Percentiles rank a stretch among this genome's conserved stretches.
Evolutionary conservation across 2,329 filamentous ascomycete species (phyloP).

Genomic region (Pyricularia pennisetigena): DNA sequence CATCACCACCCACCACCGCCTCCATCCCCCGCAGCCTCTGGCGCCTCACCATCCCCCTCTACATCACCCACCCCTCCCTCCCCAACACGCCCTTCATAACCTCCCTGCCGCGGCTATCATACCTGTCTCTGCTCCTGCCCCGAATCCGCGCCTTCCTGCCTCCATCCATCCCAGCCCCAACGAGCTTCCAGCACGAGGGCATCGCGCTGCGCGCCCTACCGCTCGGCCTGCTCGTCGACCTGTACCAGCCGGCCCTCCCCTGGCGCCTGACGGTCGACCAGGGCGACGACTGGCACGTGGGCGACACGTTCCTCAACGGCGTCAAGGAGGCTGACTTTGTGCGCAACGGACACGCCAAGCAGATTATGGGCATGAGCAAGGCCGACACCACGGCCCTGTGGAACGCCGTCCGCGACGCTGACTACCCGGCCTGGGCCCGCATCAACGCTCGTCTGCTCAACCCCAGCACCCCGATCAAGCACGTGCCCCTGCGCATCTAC

Average conservation of each 20-base stretch:
- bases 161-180: slow-evolving; percentile 28
- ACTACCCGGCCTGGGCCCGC: slow-evolving; percentile 61
- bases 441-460: slow-evolving; percentile 72
- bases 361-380: slow-evolving; percentile 82
- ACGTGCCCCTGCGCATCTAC: slow-evolving; percentile 84
- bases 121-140: slow-evolving; percentile 47
- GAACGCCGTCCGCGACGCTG: slow-evolving; percentile 66
- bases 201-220: slow-evolving; percentile 42
- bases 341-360: slow-evolving; percentile 77
- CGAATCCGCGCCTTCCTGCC: slow-evolving; percentile 40
- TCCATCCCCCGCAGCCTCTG: slow-evolving; percentile 39
- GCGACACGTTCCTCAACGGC: slow-evolving; percentile 53
- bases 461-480: slow-evolving; percentile 61
- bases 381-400: slow-evolving; percentile 76
- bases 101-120: slow-evolving; percentile 47
- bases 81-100: slow-evolving; percentile 40
- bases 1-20: slow-evolving; percentile 8
- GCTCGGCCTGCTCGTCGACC: slow-evolving; percentile 44
- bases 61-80: slow-evolving; percentile 40
- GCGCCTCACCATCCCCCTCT: slow-evolving; percentile 42
- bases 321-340: slow-evolving; percentile 75
- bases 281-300: slow-evolving; percentile 48
- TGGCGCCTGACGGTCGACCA: slow-evolving; percentile 46
- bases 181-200: slow-evolving; percentile 46
- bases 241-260: slow-evolving; percentile 43